Evolutionary conservation across 495 filamentous ascomycete species (phyloP).

Genomic region (Massariosphaeria phaeospora): DNA sequence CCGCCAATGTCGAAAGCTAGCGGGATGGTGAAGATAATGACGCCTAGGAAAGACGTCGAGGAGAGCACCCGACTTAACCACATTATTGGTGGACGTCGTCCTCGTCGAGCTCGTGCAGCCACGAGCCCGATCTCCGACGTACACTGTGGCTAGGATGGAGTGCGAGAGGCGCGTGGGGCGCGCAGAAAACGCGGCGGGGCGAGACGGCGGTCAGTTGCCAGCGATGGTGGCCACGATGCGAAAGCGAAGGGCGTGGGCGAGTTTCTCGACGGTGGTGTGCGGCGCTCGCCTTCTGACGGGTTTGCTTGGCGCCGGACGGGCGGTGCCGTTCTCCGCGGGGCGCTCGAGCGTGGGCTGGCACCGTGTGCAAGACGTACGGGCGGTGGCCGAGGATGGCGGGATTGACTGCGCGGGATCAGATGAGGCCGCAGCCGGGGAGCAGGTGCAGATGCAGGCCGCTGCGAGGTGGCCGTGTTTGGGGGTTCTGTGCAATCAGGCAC

Average conservation of each 20-base stretch:
- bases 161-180: slow-evolving; percentile 15
- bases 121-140: slow-evolving; percentile 25
- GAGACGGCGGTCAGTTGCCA: background rate
- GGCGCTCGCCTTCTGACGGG: slow-evolving; percentile 5
- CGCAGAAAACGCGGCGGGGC: slow-evolving; percentile 24
- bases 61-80: slow-evolving; percentile 40
- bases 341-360: background rate
- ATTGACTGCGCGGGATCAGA: too few species aligned
- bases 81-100: slow-evolving; percentile 28
- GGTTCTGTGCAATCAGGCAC: slow-evolving; percentile 22
- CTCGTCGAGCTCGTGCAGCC: slow-evolving; percentile 26
- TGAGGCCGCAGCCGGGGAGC: background rate
- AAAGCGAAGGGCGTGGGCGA: slow-evolving; percentile 2
- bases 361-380: background rate
- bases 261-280: slow-evolving; percentile 11
- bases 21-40: slow-evolving; percentile 87
- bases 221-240: background rate
- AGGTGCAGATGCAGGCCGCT: slow-evolving; percentile 12
- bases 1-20: slow-evolving; percentile 97
- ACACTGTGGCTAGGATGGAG: slow-evolving; percentile 11
- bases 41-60: slow-evolving; percentile 69
- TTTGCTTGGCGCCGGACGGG: slow-evolving; percentile 27
- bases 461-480: slow-evolving; percentile 8
- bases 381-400: background rate
- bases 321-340: background rate